Percentiles rank a stretch among this genome's conserved stretches.
Conservation (phyloP, 1,284 basidiomycete genomes). For the Malassezia dermatis region DNA sequence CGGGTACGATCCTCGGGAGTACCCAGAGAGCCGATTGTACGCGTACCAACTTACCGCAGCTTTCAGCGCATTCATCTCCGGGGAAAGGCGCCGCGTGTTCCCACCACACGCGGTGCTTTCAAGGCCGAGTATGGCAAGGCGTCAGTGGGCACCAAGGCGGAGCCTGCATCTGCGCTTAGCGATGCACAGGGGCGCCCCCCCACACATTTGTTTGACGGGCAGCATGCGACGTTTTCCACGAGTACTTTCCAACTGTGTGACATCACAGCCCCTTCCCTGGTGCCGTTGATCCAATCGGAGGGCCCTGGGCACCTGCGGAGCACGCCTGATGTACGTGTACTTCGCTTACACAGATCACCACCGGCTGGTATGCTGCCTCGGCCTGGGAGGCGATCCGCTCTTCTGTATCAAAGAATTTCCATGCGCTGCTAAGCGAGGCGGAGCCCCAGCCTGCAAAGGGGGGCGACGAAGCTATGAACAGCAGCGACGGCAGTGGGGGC, state of each 20-base stretch:
- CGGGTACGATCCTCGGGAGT: slow-evolving; percentile 74
- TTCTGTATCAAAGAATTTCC: slow-evolving; percentile 22
- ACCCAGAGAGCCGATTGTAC: slow-evolving; percentile 59
- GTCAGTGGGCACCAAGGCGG: neutral
- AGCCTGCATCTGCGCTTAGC: neutral
- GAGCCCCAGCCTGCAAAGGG: neutral
- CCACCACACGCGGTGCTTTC: slow-evolving; percentile 3
- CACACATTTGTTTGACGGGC: slow-evolving; percentile 81
- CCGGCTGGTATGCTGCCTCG: slow-evolving; percentile 30
- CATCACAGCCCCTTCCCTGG: slow-evolving; percentile 63
- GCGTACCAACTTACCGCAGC: neutral
- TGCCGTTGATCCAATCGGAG: slow-evolving; percentile 21
- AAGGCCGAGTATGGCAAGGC: slow-evolving; percentile 10
- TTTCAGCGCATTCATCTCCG: slow-evolving; percentile 27
- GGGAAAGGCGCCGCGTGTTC: slow-evolving; percentile 9
- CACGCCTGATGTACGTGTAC: slow-evolving; percentile 14
- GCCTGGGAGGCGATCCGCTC: slow-evolving; percentile 28
- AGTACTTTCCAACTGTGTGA: slow-evolving; percentile 89
- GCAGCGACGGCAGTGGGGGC: neutral
- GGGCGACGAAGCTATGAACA: neutral
- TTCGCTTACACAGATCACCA: slow-evolving; percentile 10
- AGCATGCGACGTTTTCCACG: slow-evolving; percentile 62
- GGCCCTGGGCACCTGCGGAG: slow-evolving; percentile 9
- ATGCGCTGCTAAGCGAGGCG: slow-evolving; percentile 11
- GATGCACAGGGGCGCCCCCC: slow-evolving; percentile 27